Evolutionary conservation across 108 stramenopile species (phyloP).

Genomic region (Skeletonema costatum): DNA sequence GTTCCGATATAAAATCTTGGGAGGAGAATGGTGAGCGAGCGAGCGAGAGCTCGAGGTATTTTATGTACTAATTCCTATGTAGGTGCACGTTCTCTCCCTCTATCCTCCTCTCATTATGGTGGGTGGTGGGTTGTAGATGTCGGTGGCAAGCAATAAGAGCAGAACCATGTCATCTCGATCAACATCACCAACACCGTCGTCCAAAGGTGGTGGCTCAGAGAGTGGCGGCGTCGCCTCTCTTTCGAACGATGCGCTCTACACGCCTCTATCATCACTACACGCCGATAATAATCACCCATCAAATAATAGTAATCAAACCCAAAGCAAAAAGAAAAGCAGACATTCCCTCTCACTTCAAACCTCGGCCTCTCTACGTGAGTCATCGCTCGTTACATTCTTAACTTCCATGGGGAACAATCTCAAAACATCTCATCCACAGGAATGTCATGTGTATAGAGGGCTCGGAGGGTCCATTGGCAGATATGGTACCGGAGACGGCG

Average conservation of each 20-base stretch:
- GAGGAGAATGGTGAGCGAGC: not conserved
- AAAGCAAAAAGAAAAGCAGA: constrained; percentile 5
- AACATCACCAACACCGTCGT: constrained; percentile 6
- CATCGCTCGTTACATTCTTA: constrained; percentile 28
- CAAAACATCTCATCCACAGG: constrained; percentile 23
- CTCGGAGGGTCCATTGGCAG: constrained; percentile 15
- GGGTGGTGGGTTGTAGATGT: no score
- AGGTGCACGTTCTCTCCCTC: no score
- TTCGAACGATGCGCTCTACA: constrained; percentile 43
- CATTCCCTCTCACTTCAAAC: constrained; percentile 46
- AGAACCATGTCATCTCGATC: constrained; percentile 10
- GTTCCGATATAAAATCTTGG: not conserved
- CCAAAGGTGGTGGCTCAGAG: not conserved
- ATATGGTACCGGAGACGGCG: constrained; percentile 31
- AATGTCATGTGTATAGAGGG: constrained; percentile 10
- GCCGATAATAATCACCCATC: constrained; percentile 7
- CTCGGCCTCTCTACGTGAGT: constrained; percentile 22
- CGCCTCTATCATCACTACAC: constrained; percentile 19
- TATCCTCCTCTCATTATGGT: no score
- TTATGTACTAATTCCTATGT: not conserved
- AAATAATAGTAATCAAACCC: not conserved
- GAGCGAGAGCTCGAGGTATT: not conserved
- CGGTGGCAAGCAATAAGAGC: not conserved
- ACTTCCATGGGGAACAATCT: constrained; percentile 8
- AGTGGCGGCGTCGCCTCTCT: constrained; percentile 10